Evolutionary conservation across 208 protist genomes (phyloP).

Genomic region (Leishmania guyanensis): DNA sequence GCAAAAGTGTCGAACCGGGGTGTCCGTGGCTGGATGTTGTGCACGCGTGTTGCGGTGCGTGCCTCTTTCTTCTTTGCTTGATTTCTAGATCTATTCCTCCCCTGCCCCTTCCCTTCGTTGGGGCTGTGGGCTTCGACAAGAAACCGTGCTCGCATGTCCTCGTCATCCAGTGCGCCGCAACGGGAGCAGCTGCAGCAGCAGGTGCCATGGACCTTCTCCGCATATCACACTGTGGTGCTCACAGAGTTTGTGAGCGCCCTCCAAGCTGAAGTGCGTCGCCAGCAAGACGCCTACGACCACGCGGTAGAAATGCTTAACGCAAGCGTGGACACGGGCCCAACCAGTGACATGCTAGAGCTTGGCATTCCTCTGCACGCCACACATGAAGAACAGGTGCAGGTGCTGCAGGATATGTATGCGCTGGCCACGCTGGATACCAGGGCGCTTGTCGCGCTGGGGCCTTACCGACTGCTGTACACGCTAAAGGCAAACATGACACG

Average conservation of each 20-base stretch:
- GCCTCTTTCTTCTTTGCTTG: neutral
- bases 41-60: neutral
- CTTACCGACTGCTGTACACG: slow-evolving; percentile 13
- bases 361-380: slow-evolving; percentile 7
- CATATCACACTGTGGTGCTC: slow-evolving; percentile 16
- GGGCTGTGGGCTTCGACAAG: neutral
- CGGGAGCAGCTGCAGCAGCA: slow-evolving; percentile 2
- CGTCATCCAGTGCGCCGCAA: neutral
- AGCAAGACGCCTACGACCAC: slow-evolving; percentile 47
- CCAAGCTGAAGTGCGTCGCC: slow-evolving; percentile 30
- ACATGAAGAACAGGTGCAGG: slow-evolving; percentile 8
- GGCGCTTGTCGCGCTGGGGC: slow-evolving; percentile 16
- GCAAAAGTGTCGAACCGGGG: neutral
- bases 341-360: neutral
- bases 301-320: slow-evolving; percentile 11
- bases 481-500: slow-evolving; percentile 18
- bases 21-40: neutral
- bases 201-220: slow-evolving; percentile 24
- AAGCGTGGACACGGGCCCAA: slow-evolving; percentile 2
- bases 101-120: neutral
- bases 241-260: slow-evolving; percentile 22
- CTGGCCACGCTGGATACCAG: slow-evolving; percentile 11
- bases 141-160: neutral
- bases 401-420: neutral
- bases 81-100: neutral